These are phyloP conservation scores for Diaporthe eres DNA, from an alignment of 2,329 filamentous ascomycete species.

Conservation along the genomic window DNA sequence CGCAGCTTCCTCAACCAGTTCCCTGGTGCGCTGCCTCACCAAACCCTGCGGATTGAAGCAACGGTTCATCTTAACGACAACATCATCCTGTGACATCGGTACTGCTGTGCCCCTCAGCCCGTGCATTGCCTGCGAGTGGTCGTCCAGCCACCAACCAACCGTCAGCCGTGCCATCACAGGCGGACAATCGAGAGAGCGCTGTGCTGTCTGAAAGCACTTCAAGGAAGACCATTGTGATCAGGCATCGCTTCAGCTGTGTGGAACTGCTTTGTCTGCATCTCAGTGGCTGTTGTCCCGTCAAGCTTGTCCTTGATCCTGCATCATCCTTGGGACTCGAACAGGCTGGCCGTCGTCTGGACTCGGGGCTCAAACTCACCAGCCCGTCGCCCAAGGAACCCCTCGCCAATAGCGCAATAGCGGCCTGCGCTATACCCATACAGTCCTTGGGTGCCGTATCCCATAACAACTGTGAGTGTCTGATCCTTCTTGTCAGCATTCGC, in stretches of 20 bases:
- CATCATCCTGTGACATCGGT: background rate
- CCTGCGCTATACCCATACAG: slow-evolving; percentile 26
- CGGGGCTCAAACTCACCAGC: slow-evolving; percentile 29
- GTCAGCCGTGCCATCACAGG: slow-evolving; percentile 11
- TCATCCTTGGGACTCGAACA: slow-evolving; percentile 36
- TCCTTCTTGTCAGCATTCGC: slow-evolving; percentile 18
- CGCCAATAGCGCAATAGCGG: slow-evolving; percentile 36
- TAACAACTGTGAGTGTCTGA: slow-evolving; percentile 40
- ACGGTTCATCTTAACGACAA: background rate
- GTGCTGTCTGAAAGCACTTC: background rate
- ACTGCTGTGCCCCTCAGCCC: background rate
- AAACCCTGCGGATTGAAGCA: slow-evolving; percentile 1
- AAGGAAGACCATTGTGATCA: slow-evolving; percentile 21
- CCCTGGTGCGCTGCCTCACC: slow-evolving; percentile 3
- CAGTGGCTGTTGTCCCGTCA: slow-evolving; percentile 33
- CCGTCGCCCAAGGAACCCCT: slow-evolving; percentile 38
- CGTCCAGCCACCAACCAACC: background rate
- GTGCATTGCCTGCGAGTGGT: slow-evolving; percentile 23
- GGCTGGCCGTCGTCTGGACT: slow-evolving; percentile 30
- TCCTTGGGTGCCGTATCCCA: slow-evolving; percentile 37
- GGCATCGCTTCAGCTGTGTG: slow-evolving; percentile 14
- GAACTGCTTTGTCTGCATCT: slow-evolving; percentile 15
- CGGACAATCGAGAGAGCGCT: background rate
- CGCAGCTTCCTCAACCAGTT: slow-evolving; percentile 4
- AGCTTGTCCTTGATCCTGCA: slow-evolving; percentile 35